Evolutionary conservation across 768 basidiomycete genomes (phyloP), one percentile per base, ranked within the genome.

Genomic region (Lactifluus subvellereus): DNA sequence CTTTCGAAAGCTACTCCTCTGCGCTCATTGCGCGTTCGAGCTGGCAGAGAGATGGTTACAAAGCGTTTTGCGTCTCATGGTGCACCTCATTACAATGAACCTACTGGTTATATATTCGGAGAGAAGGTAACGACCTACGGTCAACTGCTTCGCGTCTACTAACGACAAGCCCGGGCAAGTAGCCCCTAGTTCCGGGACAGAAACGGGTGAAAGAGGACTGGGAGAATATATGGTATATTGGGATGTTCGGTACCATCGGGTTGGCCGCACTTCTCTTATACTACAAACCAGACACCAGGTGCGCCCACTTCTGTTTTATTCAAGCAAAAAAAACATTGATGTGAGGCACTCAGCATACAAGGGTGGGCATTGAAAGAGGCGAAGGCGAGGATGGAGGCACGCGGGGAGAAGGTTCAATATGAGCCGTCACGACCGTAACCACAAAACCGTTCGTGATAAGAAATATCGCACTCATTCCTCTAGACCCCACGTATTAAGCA

Each of bases 231-330:
- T 97, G 92, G 89, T 91, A 91, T 71, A 73, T 85, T 65, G 94
- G 94, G 37, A 94, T 97, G 90, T 94, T 90, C 71, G 94, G 94
- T 38, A 78, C 84, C 13, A 88, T 97, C 84, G 84, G 79, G 5
- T 76, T 94, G 64, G 89, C 87, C 35, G 74, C 82, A 10, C 82
- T 94, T 37, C 77, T 91, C 72, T 75, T 93, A 30, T 91, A 92
- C 75, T 95, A 94, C 79, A 95, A 95, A 76, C 94, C 94, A 3
- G 91, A 96, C 72, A 94, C 91, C 18, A 93, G 89, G 94, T 94
- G 67, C 64, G 88, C 73, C 47, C 20, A 7, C 14, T 37, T 48
- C 40, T 43, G 20, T 56, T 50, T 48, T 49, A 40, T 5, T 42
- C 43, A 3, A 27, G 3, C n/a, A 2, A 20, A 27, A 60, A 18